Evolutionary conservation across 2,329 filamentous ascomycete species (phyloP), one percentile per base, ranked within the genome.

Genomic region (Ilyonectria mors-panacis): DNA sequence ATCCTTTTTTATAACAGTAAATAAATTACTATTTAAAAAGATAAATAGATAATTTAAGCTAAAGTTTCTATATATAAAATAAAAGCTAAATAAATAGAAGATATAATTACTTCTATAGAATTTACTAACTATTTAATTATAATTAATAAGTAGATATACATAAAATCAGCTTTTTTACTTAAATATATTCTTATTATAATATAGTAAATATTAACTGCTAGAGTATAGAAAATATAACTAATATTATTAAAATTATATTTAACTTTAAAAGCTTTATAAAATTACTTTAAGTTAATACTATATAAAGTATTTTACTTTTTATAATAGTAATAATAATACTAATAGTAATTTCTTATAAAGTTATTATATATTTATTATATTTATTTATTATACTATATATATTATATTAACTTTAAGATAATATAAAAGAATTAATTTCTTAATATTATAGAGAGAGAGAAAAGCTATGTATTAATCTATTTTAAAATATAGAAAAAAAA

Each of bases 191-290:
- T 23, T 23, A 23, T 4, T 23, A 4, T 4, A 23, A 28, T 53
- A 21, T 21, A 55, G 50, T 63, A 15, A 12, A 63, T 28, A 30
- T 56, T 15, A 26, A 47, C 50, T 12, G 50, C 50, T 23, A 63
- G 39, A 35, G 59, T 37, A 47, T 63, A 63, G 26, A 50, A 56
- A 13, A 63, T n/a, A 33, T 55, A 21, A 33, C 19, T 8, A 15
- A 63, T 56, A 15, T 63, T 47, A 17, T 55, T 21, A 15, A 63
- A 37, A 9, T 47, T 47, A n/a, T 55, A 63, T 35, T 56, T 63
- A 6, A 8, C 35, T 17, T 47, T 15, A 4, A 23, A 4, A 4
- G 51, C 50, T 9, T 56, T 19, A 42, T 35, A 19, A 21, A 56
- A 39, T 47, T 12, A 3, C 26, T 19, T 35, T 10, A 63, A 33